Evolutionary conservation across 192 early-diverging fungal species (phyloP).

Genomic region (Dissophora ornata): DNA sequence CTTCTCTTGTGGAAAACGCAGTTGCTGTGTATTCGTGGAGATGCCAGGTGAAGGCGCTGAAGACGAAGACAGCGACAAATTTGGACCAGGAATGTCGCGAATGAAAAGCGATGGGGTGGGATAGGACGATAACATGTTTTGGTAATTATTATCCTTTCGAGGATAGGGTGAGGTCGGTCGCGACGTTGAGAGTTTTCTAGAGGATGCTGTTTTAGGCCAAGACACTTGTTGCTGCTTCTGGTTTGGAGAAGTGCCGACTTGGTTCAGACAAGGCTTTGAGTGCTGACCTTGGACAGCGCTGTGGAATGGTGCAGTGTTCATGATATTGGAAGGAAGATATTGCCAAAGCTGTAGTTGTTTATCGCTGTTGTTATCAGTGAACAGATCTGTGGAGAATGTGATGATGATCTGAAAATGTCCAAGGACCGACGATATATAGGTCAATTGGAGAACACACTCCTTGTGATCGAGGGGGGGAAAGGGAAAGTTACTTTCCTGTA

Average conservation of each 20-base stretch:
- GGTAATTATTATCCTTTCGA: constrained; percentile 39
- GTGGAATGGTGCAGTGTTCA: constrained; percentile 40
- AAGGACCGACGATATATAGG: too few species aligned
- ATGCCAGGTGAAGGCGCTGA: constrained; percentile 9
- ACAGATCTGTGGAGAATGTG: too few species aligned
- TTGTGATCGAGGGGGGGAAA: constrained; percentile 4
- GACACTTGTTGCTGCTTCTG: constrained; percentile 36
- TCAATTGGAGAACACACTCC: not conserved
- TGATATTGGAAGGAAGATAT: too few species aligned
- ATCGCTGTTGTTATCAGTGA: not conserved
- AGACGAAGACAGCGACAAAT: constrained; percentile 15
- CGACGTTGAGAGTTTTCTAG: constrained; percentile 36
- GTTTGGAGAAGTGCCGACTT: constrained; percentile 12
- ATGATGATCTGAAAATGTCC: too few species aligned
- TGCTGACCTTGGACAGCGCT: constrained; percentile 6
- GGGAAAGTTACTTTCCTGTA: not conserved
- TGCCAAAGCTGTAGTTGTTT: not conserved
- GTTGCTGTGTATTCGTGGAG: constrained; percentile 21
- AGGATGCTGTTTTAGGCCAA: constrained; percentile 41
- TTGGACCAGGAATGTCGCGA: constrained; percentile 28
- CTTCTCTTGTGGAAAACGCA: constrained; percentile 16
- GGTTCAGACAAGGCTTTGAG: not conserved
- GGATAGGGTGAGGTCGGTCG: constrained; percentile 38
- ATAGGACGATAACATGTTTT: constrained; percentile 40
- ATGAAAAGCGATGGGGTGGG: constrained; percentile 41